A percentile compares a stretch with the other conserved stretches of the same genome.
Conservation (phyloP, 371 early-diverging fungal species). For the Massospora cicadina region DNA sequence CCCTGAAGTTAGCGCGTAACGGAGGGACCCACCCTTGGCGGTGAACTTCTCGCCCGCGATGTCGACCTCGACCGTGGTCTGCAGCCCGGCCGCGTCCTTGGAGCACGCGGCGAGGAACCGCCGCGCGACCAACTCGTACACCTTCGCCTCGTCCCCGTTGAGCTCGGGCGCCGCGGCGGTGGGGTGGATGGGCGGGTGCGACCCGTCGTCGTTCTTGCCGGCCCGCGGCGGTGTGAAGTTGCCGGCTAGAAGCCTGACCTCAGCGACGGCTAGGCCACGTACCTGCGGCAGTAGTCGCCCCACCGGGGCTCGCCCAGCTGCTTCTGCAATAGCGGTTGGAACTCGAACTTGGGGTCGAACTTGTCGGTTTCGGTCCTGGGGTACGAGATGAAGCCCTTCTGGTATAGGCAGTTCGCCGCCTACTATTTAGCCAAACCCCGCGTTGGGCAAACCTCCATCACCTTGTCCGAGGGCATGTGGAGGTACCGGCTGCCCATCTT, state of each 20-base stretch:
- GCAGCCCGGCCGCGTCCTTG: slow-evolving; percentile 82
- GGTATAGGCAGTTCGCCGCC: slow-evolving; percentile 75
- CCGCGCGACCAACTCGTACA: slow-evolving; percentile 87
- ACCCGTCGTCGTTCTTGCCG: slow-evolving; percentile 92
- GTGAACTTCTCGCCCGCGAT: slow-evolving; percentile 56
- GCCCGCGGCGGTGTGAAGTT: slow-evolving; percentile 64
- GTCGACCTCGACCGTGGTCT: slow-evolving; percentile 51
- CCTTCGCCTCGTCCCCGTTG: slow-evolving; percentile 42
- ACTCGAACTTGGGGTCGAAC: slow-evolving; percentile 64
- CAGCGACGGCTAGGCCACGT: slow-evolving; percentile 11
- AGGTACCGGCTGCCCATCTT: slow-evolving; percentile 60
- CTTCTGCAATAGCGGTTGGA: slow-evolving; percentile 39
- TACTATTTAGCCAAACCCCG: slow-evolving; percentile 14
- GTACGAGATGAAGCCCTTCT: slow-evolving; percentile 87
- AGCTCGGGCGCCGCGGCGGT: slow-evolving; percentile 45
- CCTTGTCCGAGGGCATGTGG: slow-evolving; percentile 52
- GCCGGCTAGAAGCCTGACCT: slow-evolving; percentile 39
- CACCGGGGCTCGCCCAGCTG: slow-evolving; percentile 39
- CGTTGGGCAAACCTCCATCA: slow-evolving; percentile 51
- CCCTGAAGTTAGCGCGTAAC: slow-evolving; percentile 22
- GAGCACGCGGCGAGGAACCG: slow-evolving; percentile 92
- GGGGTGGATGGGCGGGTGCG: slow-evolving; percentile 99
- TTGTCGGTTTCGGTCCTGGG: slow-evolving; percentile 99
- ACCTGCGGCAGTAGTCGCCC: slow-evolving; percentile 49
- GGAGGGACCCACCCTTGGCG: slow-evolving; percentile 27